These are phyloP conservation scores for Cladosporium velox DNA, from an alignment of 2,329 filamentous ascomycete species.

Conservation along the genomic window DNA sequence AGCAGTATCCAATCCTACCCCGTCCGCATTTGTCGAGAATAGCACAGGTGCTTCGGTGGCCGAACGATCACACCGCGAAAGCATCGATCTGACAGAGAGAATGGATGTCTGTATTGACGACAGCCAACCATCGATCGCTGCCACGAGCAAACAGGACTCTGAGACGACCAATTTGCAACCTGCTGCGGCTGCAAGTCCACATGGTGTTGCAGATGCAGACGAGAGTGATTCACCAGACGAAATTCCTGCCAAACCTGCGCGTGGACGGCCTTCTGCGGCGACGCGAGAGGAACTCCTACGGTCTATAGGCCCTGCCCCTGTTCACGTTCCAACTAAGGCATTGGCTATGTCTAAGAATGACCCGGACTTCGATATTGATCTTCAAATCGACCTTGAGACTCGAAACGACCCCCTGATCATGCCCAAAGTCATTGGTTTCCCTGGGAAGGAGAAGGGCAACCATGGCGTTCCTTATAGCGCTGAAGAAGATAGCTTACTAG, in stretches of 20 bases:
- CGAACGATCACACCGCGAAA: background rate
- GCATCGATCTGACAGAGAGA: background rate
- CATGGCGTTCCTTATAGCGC: constrained; percentile 26
- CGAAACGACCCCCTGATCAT: background rate
- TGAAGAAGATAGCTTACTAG: constrained; percentile 39
- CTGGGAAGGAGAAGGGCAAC: background rate
- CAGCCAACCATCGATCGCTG: background rate
- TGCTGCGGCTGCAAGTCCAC: background rate
- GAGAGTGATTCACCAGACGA: constrained; percentile 1
- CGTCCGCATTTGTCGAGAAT: background rate
- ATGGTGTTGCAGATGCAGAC: background rate
- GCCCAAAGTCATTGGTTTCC: background rate
- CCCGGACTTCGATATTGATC: background rate
- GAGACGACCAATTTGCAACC: too few species aligned
- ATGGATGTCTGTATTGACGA: background rate
- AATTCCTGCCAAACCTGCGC: background rate
- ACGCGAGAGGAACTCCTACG: background rate
- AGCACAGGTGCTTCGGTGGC: background rate
- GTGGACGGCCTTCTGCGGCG: background rate
- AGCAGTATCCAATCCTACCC: background rate
- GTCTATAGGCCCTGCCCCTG: background rate
- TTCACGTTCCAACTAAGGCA: background rate
- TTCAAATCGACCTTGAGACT: background rate
- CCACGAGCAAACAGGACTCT: too few species aligned
- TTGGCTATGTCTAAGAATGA: background rate